These are phyloP conservation scores for Penicillium sp. DNA, from an alignment of 2,329 filamentous ascomycete species.

Conservation along the genomic window DNA sequence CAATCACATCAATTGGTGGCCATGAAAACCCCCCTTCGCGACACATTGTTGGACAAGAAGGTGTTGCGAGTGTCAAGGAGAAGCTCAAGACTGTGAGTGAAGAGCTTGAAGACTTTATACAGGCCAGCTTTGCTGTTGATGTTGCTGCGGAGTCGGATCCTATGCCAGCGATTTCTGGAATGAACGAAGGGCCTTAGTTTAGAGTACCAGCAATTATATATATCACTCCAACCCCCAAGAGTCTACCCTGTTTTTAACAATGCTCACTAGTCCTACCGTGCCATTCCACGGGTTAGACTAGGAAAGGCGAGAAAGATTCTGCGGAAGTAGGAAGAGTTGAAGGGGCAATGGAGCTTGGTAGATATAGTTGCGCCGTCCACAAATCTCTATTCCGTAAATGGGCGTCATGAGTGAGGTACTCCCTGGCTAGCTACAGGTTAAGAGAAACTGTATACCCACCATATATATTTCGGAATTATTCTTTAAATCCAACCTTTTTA, in stretches of 20 bases:
- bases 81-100: slow-evolving; percentile 96
- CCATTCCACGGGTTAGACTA: too few relatives aligned
- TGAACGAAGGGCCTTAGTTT: slow-evolving; percentile 12
- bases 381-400: too few relatives aligned
- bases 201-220: slow-evolving; percentile 4
- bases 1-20: slow-evolving; percentile 85
- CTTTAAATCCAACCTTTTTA: too few relatives aligned
- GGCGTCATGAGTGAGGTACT: too few relatives aligned
- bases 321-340: too few relatives aligned
- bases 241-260: not conserved
- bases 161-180: slow-evolving; percentile 11
- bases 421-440: too few relatives aligned
- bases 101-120: slow-evolving; percentile 93
- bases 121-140: slow-evolving; percentile 82
- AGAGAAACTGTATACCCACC: too few relatives aligned
- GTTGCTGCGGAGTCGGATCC: slow-evolving; percentile 37
- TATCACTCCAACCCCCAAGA: not conserved
- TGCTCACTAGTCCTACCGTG: too few relatives aligned
- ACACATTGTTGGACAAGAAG: slow-evolving; percentile 91
- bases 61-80: slow-evolving; percentile 83
- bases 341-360: too few relatives aligned
- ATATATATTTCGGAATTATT: too few relatives aligned
- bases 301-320: too few relatives aligned
- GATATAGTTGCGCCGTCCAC: too few relatives aligned
- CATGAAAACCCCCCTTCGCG: slow-evolving; percentile 93